Conservation (phyloP, 225 moss, liverwort and hornwort species). For the Sphagnum contortum region DNA sequence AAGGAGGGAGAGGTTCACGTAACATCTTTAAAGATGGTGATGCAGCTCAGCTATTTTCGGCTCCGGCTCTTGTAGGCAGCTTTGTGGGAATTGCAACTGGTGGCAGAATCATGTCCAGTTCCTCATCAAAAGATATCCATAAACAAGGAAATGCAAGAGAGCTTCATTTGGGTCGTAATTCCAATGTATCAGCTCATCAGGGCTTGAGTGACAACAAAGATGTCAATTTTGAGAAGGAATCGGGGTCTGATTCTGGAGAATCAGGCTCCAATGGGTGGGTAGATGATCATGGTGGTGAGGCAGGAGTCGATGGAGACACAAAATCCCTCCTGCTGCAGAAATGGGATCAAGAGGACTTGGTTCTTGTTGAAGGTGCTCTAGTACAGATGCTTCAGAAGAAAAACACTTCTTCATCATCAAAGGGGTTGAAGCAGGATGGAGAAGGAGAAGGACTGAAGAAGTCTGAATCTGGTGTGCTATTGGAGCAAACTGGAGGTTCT, state of each 20-base stretch:
- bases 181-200: too few species aligned
- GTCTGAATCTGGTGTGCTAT: too few species aligned
- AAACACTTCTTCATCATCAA: too few species aligned
- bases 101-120: too few species aligned
- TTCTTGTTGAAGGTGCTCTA: constrained; percentile 36
- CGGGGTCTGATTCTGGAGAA: background rate
- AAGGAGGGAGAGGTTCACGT: background rate
- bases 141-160: too few species aligned
- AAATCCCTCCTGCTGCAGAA: background rate
- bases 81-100: background rate
- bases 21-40: background rate
- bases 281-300: constrained; percentile 13
- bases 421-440: too few species aligned
- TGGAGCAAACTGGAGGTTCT: too few species aligned
- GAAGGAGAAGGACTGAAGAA: too few species aligned
- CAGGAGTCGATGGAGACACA: constrained; percentile 6
- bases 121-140: too few species aligned
- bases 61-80: constrained; percentile 1
- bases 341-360: constrained; percentile 23
- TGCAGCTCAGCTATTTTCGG: constrained; percentile 1
- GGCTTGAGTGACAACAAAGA: too few species aligned
- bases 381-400: constrained; percentile 14
- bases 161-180: background rate
- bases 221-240: too few species aligned
- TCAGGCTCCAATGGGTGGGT: constrained; percentile 10